Evolutionary conservation across 495 filamentous ascomycete genomes (phyloP), one percentile per base, ranked within the genome.

Genomic region (Talaromyces nanjingensis): DNA sequence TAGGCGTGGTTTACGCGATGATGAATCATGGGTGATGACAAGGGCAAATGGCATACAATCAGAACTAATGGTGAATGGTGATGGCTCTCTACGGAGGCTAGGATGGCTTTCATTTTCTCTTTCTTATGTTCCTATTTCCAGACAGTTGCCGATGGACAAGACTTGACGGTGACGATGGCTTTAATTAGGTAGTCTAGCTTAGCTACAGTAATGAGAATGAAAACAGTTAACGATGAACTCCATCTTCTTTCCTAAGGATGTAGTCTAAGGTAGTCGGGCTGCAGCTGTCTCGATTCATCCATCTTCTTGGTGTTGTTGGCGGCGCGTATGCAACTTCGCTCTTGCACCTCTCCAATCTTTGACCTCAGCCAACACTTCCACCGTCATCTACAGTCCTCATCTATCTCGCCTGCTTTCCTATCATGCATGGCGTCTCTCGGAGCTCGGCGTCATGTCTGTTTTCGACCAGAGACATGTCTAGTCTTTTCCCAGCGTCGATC

Each of bases 1-100:
- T 29, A 29, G 53, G 53, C 53, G 53, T 56, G 53, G 53, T 56
- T 56, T 56, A 56, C 53, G 16, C 14, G 49, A 14, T 54, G 49
- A 54, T 25, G 49, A 54, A 54, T 54, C 18, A 54, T 25, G 49
- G 8, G 24, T 54, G 49, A 54, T 9, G 49, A 54, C 18, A 54
- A 54, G 24, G 4, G 11, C 4, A 31, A 31, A 56, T 29, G 22
- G 24, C 22, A 56, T 29, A 27, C 16, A 56, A 56, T 56, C 53
- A 29, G 12, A 7, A 22, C n/a, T 56, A 56, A 56, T 18, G 53
- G 16, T 7, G n/a, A 20, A 49, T 49, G 45, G 45, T 49, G 45
- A 49, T 20, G 45, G 45, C n/a, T 49, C 45, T 49, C 45, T 49
- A 49, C 7, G 42, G 42, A 47, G 42, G 16, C 42, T 47, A 18